A percentile compares a stretch with the other conserved stretches of the same genome.
These are phyloP conservation scores for Kalmusia sp. DNA, from an alignment of 2,329 filamentous ascomycete species.

Conservation along the genomic window DNA sequence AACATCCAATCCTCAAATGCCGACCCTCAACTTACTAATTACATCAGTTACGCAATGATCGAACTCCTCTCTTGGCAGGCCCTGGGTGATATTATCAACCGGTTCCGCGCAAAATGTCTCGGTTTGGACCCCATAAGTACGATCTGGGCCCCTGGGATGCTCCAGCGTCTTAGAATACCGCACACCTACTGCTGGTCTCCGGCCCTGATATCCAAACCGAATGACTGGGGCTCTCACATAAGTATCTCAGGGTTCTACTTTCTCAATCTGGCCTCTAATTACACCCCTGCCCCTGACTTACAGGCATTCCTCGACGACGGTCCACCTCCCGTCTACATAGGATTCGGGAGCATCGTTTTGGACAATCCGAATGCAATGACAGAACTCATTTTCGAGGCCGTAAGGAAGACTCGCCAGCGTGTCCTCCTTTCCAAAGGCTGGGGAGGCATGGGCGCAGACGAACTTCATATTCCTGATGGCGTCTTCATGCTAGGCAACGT, in stretches of 20 bases:
- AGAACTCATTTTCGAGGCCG: slow-evolving; percentile 56
- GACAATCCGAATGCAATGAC: slow-evolving; percentile 57
- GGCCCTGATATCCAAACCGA: slow-evolving; percentile 35
- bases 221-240: slow-evolving; percentile 35
- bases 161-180: slow-evolving; percentile 49
- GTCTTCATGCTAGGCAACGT: slow-evolving; percentile 65
- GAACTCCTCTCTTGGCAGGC: slow-evolving; percentile 60
- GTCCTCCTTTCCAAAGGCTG: slow-evolving; percentile 64
- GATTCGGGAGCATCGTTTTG: slow-evolving; percentile 64
- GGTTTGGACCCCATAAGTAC: slow-evolving; percentile 51
- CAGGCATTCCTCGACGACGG: slow-evolving; percentile 56
- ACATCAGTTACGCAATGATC: slow-evolving; percentile 56
- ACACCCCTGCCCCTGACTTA: slow-evolving; percentile 51
- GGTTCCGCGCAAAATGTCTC: slow-evolving; percentile 48
- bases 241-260: slow-evolving; percentile 26
- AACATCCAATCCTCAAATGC: slow-evolving; percentile 51
- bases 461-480: slow-evolving; percentile 28
- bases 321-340: slow-evolving; percentile 61
- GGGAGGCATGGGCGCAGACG: slow-evolving; percentile 44
- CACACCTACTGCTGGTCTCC: slow-evolving; percentile 57
- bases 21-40: slow-evolving; percentile 50
- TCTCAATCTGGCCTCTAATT: slow-evolving; percentile 22
- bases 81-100: slow-evolving; percentile 56
- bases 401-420: slow-evolving; percentile 45
- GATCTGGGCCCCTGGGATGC: slow-evolving; percentile 48